Base-by-base conservation (phyloP, 179 eudicot genomes). In the Pouteria campechiana region DNA sequence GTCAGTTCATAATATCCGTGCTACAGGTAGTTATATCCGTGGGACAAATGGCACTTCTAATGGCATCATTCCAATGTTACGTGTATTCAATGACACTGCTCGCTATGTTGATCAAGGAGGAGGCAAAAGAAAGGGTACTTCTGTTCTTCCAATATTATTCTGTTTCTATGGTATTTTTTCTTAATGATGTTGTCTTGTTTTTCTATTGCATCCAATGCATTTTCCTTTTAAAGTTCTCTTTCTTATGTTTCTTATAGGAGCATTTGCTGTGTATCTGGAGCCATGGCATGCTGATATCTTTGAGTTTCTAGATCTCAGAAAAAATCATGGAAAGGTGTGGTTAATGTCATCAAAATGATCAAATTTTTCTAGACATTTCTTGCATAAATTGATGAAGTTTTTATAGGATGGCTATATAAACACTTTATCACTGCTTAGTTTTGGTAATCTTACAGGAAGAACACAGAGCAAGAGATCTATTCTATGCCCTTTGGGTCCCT, bases 31-130 rank as follows among this genome's bases (percentile, higher is more conserved):
- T 54, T 79, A 90, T 43, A 90, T 90, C 2, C 87, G 96, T 24
- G 98, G 98, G 50, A 90, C 98, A 43, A 90, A 90, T 77, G 98
- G 98, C 36, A 63, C 82, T 42, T 90, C 98, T 18, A 90, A 90
- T 79, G 98, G 98, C 18, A 77, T 90, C 61, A 73, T 87, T 37
- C 98, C 98, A 8, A 81, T 90, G 98, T 60, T 90, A 34, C 72
- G 96, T 25, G 98, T 90, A 12, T 90, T 86, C 43, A 90, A 90
- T 63, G 98, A 90, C 59, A 90, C 98, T 61, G 98, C 98, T 27
- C 78, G 98, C 25, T 90, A 86, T 72, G 98, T 90, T 54, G 96
- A 90, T 52, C 98, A 90, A 70, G 98, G 98, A 12, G 98, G 98
- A 50, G 96, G 96, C 50, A 90, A 86, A 72, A 73, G 98, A 50